Base-by-base conservation (phyloP, 345 rosid species). In the Mallotus nudiflorus region DNA sequence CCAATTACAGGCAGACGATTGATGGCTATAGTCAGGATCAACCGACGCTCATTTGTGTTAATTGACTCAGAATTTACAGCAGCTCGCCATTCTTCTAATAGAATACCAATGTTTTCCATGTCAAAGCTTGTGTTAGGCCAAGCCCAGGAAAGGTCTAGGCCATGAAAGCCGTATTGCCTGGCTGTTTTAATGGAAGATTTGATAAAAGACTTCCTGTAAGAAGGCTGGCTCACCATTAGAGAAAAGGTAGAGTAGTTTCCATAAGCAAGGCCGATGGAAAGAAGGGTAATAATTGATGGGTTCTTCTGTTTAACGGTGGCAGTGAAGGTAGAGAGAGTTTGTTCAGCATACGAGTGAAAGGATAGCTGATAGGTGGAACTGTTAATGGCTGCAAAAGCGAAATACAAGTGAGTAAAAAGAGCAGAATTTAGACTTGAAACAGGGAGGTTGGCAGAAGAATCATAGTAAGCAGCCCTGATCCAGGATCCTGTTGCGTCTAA, bases 221-320 rank as follows among this genome's bases (percentile, higher is more conserved):
- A 75, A 44, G 71, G 11, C 3, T 64, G 46, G 10, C 46, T 29
- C 2, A 65, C 46, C 82, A 71, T 64, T 42, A 73, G 58, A 58
- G 82, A 79, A 46, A 79, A 54, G 65, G 65, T 69, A 2, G 82
- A 78, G 19, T 66, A 40, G 73, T 63, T 68, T 70, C 82, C 75
- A 77, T 66, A 62, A 24, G 50, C 31, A 13, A 62, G 66, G 3
- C 66, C 66, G 6, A 84, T 59, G 0, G 85, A 79, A 40, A 79
- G 18, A 51, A 84, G 62, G 0, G 83, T 60, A 18, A 63, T 28
- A 20, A 84, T 55, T 20, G 75, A 55, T 12, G 81, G 81, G 29
- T 76, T 84, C 40, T 55, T 71, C 15, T 60, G 75, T 24, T 59
- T 76, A 58, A 84, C 79, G 56, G 55, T 58, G 51, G 27, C 10